Conservation (phyloP, 306 rosid species). For the Elaeagnus macrophylla region DNA sequence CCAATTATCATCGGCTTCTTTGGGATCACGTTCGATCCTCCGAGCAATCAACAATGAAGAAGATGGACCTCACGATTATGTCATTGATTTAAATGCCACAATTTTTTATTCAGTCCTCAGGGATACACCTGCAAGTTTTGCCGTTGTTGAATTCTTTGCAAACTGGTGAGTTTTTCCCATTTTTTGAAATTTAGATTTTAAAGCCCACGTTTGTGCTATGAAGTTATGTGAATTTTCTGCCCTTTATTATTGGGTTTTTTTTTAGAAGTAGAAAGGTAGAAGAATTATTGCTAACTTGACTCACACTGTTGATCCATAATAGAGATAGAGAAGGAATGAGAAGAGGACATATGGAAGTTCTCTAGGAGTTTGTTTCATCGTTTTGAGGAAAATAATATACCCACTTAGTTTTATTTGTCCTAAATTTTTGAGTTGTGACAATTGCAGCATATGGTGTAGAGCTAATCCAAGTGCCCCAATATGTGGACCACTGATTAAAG, state of each 20-base stretch:
- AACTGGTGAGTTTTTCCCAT: conserved; percentile 51
- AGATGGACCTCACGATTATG: conserved; percentile 52
- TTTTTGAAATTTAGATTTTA: not conserved
- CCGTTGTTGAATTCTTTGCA: conserved; percentile 83
- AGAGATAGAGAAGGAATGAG: no score
- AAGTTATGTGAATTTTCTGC: not conserved
- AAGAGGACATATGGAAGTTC: not conserved
- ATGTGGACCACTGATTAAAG: not conserved
- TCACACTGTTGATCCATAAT: no score
- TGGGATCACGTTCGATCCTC: conserved; percentile 62
- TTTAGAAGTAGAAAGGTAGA: no score
- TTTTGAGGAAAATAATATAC: not conserved
- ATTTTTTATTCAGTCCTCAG: conserved; percentile 63
- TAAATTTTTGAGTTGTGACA: not conserved
- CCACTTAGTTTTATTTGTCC: not conserved
- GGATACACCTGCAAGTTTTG: conserved; percentile 69
- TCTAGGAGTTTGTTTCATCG: not conserved
- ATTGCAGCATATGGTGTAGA: not conserved
- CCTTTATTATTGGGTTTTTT: not conserved
- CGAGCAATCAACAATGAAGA: conserved; percentile 26
- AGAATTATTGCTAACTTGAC: no score
- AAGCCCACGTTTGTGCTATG: not conserved
- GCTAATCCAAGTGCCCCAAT: not conserved
- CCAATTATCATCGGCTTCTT: conserved; percentile 22
- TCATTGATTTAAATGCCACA: conserved; percentile 62